These are phyloP conservation scores for Verticillium zaregamsianum DNA, from an alignment of 2,329 filamentous ascomycete species.

Conservation along the genomic window DNA sequence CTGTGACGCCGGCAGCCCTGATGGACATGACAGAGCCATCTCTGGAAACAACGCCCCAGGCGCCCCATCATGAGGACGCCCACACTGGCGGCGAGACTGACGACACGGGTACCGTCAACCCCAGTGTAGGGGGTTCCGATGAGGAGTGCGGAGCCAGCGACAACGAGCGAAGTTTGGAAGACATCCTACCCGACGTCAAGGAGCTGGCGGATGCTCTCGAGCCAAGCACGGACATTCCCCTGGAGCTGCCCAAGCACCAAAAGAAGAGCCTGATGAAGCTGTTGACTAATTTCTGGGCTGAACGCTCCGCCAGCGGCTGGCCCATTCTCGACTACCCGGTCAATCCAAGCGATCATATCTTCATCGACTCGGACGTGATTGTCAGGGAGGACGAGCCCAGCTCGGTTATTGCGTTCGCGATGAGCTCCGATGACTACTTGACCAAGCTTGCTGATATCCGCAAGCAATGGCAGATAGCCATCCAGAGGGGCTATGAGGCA, in stretches of 20 bases:
- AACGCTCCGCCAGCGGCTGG: slow-evolving; percentile 95
- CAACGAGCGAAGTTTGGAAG: slow-evolving; percentile 65
- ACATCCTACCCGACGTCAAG: slow-evolving; percentile 60
- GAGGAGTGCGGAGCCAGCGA: slow-evolving; percentile 69
- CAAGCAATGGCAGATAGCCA: slow-evolving; percentile 15
- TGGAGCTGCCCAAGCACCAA: slow-evolving; percentile 87
- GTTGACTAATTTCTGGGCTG: slow-evolving; percentile 96
- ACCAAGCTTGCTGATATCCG: slow-evolving; percentile 67
- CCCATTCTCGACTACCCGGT: slow-evolving; percentile 87
- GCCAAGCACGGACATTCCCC: slow-evolving; percentile 53
- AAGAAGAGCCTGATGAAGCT: slow-evolving; percentile 93
- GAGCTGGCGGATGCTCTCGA: slow-evolving; percentile 61
- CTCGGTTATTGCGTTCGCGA: slow-evolving; percentile 88
- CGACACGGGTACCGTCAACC: slow-evolving; percentile 33
- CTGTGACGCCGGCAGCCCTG: slow-evolving; percentile 8
- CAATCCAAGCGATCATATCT: slow-evolving; percentile 84
- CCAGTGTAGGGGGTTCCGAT: slow-evolving; percentile 60
- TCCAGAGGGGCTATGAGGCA: slow-evolving; percentile 13
- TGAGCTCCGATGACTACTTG: slow-evolving; percentile 84
- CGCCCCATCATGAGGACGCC: slow-evolving; percentile 14
- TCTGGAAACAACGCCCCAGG: slow-evolving; percentile 15
- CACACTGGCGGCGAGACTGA: slow-evolving; percentile 22
- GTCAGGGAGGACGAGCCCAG: slow-evolving; percentile 96
- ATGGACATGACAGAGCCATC: slow-evolving; percentile 11
- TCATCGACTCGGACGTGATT: slow-evolving; percentile 94